A percentile compares a stretch with the other conserved stretches of the same genome.
phyloP scores from a whole-genome alignment of 345 rosid genomes.

The Citrus hindsii region DNA sequence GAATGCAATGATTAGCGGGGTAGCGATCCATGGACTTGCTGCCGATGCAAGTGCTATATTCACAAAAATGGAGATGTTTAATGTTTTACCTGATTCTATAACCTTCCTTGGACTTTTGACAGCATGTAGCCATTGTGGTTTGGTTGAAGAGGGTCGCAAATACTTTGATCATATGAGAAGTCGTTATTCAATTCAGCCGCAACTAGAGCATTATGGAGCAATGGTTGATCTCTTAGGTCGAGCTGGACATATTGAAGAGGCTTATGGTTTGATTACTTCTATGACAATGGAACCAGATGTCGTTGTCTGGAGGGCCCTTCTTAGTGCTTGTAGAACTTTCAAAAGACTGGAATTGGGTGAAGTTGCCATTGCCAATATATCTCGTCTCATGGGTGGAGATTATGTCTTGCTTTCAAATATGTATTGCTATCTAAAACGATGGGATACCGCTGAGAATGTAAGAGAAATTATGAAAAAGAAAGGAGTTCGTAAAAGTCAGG shows the following conservation, averaged over 20 bases:
- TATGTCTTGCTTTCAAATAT: conserved; percentile 74
- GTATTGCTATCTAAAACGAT: conserved; percentile 58
- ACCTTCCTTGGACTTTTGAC: conserved; percentile 68
- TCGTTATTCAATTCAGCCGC: conserved; percentile 42
- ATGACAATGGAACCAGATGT: conserved; percentile 77
- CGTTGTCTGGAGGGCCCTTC: conserved; percentile 82
- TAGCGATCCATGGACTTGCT: conserved; percentile 74
- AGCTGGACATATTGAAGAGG: conserved; percentile 69
- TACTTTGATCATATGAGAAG: conserved; percentile 56
- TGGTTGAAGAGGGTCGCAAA: conserved; percentile 56
- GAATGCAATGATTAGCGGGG: conserved; percentile 79
- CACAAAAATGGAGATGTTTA: conserved; percentile 50
- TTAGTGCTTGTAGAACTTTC: conserved; percentile 65
- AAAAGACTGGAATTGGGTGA: conserved; percentile 52
- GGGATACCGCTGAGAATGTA: conserved; percentile 60
- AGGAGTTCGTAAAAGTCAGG: conserved; percentile 57
- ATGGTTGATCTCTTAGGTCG: conserved; percentile 75
- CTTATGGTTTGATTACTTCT: conserved; percentile 47
- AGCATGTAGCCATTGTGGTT: conserved; percentile 69
- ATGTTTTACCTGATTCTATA: conserved; percentile 58
- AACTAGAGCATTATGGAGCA: conserved; percentile 77
- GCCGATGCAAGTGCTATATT: conserved; percentile 47
- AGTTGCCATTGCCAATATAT: conserved; percentile 58
- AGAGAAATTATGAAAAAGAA: conserved; percentile 63
- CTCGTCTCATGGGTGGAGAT: conserved; percentile 58